These are phyloP conservation scores for Myrica gale DNA, from an alignment of 306 rosid genomes.

Conservation along the genomic window DNA sequence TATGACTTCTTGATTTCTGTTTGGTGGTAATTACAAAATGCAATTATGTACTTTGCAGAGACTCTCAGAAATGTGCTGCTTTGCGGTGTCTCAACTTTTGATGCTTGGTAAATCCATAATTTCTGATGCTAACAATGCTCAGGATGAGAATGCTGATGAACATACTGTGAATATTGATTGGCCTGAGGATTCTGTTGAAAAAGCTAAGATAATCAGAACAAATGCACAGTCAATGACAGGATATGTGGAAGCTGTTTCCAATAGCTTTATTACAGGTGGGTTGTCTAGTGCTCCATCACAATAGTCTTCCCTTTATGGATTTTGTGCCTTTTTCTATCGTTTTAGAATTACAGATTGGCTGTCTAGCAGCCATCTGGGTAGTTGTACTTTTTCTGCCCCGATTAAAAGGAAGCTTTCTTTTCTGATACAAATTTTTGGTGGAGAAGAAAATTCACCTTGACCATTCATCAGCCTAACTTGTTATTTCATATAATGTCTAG, in stretches of 20 bases:
- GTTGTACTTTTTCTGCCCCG: no score
- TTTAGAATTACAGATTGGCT: no score
- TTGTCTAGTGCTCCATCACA: constrained; percentile 8
- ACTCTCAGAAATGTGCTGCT: constrained; percentile 89
- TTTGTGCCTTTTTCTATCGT: neutral
- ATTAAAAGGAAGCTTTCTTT: neutral
- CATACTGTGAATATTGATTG: constrained; percentile 57
- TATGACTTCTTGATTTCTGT: neutral
- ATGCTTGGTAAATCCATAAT: constrained; percentile 75
- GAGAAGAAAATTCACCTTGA: neutral
- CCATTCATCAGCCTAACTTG: neutral
- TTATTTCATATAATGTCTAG: neutral
- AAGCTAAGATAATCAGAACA: constrained; percentile 78
- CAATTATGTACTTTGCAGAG: constrained; percentile 62
- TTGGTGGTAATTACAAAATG: constrained; percentile 4
- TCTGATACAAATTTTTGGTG: neutral
- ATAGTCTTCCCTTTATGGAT: neutral
- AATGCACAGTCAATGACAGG: constrained; percentile 73
- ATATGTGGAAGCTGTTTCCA: constrained; percentile 81
- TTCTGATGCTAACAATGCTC: constrained; percentile 62
- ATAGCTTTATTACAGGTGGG: constrained; percentile 84
- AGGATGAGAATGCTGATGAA: constrained; percentile 47
- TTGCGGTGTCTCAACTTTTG: constrained; percentile 81
- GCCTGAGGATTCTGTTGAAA: constrained; percentile 89
- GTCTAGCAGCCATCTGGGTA: no score